These are phyloP conservation scores for Cladosporium sp. DNA, from an alignment of 2,329 filamentous ascomycete genomes.

Conservation along the genomic window DNA sequence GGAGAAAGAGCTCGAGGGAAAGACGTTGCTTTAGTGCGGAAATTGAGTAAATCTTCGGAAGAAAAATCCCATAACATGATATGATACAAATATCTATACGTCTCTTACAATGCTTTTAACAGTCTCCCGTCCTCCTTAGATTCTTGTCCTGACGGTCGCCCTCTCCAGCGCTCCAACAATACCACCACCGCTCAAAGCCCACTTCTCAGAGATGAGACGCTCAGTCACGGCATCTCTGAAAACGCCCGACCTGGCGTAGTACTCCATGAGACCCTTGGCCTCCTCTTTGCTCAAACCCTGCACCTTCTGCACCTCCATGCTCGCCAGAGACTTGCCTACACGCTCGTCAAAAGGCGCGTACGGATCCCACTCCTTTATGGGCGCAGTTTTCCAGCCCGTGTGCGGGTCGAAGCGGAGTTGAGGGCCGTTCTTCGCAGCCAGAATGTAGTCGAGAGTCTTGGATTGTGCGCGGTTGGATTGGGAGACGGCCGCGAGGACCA, in stretches of 20 bases:
- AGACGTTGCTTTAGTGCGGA: not conserved
- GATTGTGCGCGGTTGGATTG: constrained; percentile 64
- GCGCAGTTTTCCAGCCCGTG: constrained; percentile 23
- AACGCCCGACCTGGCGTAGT: constrained; percentile 84
- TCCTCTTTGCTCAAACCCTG: constrained; percentile 70
- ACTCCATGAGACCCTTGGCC: constrained; percentile 79
- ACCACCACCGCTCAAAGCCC: constrained; percentile 76
- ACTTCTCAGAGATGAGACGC: constrained; percentile 70
- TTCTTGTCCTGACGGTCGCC: constrained; percentile 43
- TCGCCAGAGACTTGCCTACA: constrained; percentile 45
- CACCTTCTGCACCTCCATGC: constrained; percentile 50
- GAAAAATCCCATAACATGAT: not conserved
- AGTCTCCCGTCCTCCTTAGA: not conserved
- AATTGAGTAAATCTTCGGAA: too few species aligned
- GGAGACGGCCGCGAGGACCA: constrained; percentile 70
- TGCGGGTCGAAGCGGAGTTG: constrained; percentile 39
- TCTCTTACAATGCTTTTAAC: constrained; percentile 9
- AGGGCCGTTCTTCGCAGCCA: constrained; percentile 44
- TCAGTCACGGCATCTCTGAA: constrained; percentile 68
- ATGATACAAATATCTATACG: constrained; percentile 10
- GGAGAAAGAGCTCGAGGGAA: not conserved
- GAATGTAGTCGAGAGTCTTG: constrained; percentile 56
- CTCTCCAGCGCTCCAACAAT: constrained; percentile 83
- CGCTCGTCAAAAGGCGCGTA: constrained; percentile 51
- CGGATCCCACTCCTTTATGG: constrained; percentile 44